Percentiles rank a stretch among this genome's conserved stretches.
These are phyloP conservation scores for Ophiosphaerella herpotricha DNA, from an alignment of 2,329 filamentous ascomycete genomes.

Conservation along the genomic window DNA sequence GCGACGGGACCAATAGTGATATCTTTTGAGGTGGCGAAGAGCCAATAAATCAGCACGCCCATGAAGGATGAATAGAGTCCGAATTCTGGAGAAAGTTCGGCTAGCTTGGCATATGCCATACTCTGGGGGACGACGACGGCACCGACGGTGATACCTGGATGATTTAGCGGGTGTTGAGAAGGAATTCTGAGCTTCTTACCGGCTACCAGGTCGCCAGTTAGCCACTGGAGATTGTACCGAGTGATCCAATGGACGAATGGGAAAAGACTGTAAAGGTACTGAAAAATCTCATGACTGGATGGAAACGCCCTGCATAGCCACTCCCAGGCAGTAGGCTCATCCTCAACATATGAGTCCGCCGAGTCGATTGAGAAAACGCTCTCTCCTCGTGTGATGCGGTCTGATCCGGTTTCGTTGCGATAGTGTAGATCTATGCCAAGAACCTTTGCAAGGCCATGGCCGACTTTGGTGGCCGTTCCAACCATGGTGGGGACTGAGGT, in stretches of 20 bases:
- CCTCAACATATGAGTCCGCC: slow-evolving; percentile 78
- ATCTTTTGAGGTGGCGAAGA: slow-evolving; percentile 97
- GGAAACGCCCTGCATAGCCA: slow-evolving; percentile 72
- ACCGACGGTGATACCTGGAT: slow-evolving; percentile 69
- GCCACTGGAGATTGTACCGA: slow-evolving; percentile 88
- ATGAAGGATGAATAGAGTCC: slow-evolving; percentile 96
- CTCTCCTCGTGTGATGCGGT: slow-evolving; percentile 75
- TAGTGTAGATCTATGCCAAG: slow-evolving; percentile 82
- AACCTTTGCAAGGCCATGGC: slow-evolving; percentile 74
- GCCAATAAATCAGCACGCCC: slow-evolving; percentile 94
- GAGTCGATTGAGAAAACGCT: slow-evolving; percentile 76
- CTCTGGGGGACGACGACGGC: slow-evolving; percentile 87
- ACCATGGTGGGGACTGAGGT: slow-evolving; percentile 22
- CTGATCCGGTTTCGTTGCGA: slow-evolving; percentile 61
- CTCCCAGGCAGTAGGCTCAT: slow-evolving; percentile 74
- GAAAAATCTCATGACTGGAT: slow-evolving; percentile 54
- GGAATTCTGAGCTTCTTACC: slow-evolving; percentile 57
- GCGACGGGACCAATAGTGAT: slow-evolving; percentile 97
- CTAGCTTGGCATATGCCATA: slow-evolving; percentile 91
- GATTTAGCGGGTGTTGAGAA: slow-evolving; percentile 7
- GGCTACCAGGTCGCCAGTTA: slow-evolving; percentile 85
- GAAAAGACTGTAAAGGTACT: slow-evolving; percentile 75
- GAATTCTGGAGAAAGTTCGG: slow-evolving; percentile 76
- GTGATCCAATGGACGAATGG: slow-evolving; percentile 89
- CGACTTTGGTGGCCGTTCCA: slow-evolving; percentile 59